These are phyloP conservation scores for Calonectria crousiana DNA, from an alignment of 2,329 filamentous ascomycete species.

Conservation along the genomic window DNA sequence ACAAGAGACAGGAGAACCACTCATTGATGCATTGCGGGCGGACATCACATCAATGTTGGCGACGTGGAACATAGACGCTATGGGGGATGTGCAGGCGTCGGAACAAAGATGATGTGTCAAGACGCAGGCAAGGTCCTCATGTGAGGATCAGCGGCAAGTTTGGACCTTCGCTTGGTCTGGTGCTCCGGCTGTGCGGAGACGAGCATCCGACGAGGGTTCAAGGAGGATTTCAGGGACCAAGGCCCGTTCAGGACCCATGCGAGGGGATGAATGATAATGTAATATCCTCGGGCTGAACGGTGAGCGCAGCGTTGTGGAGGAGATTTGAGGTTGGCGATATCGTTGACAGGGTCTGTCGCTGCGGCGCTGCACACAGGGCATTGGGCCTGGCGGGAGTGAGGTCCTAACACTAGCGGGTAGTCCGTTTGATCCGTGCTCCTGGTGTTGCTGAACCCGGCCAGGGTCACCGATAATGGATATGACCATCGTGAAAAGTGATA, in stretches of 20 bases:
- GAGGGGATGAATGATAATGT: constrained; percentile 16
- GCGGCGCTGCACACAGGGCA: constrained; percentile 3
- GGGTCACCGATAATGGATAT: constrained; percentile 11
- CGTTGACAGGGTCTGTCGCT: constrained; percentile 16
- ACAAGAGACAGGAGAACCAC: not conserved
- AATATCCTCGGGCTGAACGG: constrained; percentile 45
- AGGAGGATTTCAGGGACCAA: constrained; percentile 28
- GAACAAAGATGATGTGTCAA: not conserved
- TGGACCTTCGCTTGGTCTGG: constrained; percentile 17
- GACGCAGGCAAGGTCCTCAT: not conserved
- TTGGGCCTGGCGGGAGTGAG: not conserved
- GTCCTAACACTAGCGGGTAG: constrained; percentile 20
- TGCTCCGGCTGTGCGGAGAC: constrained; percentile 1
- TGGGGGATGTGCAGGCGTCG: not conserved
- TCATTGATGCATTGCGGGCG: not conserved
- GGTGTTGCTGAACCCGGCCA: constrained; percentile 13
- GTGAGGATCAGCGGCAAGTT: not conserved
- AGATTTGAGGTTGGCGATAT: constrained; percentile 20
- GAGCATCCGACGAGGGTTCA: not conserved
- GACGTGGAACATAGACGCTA: not conserved
- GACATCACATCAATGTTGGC: not conserved
- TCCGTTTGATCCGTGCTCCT: constrained; percentile 15
- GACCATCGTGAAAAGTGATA: not conserved
- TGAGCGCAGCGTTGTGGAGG: constrained; percentile 33
- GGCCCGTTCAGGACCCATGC: constrained; percentile 31